Evolutionary conservation across 2,329 filamentous ascomycete species (phyloP).

Genomic region (Cladosporium colombiae): DNA sequence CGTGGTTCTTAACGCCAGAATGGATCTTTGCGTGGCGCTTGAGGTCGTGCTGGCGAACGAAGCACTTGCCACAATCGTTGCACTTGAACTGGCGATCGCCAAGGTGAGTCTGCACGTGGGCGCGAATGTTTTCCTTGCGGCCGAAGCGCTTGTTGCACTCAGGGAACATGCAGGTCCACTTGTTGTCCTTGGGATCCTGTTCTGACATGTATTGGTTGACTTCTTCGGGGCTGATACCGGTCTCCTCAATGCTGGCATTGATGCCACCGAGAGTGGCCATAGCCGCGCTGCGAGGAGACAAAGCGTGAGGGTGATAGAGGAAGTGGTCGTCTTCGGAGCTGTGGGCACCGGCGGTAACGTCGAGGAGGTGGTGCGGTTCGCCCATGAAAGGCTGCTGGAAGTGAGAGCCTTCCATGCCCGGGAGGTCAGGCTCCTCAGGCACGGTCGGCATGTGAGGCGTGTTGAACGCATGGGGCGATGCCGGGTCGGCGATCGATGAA

Average conservation of each 20-base stretch:
- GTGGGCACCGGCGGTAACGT: conserved; percentile 25
- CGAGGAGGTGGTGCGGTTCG: conserved; percentile 34
- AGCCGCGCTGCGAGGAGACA: conserved; percentile 42
- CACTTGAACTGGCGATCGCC: conserved; percentile 95
- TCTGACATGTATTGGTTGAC: conserved; percentile 52
- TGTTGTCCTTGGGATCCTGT: conserved; percentile 45
- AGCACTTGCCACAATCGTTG: conserved; percentile 90
- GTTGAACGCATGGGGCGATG: conserved; percentile 45
- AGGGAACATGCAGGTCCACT: conserved; percentile 56
- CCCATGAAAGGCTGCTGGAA: conserved; percentile 18
- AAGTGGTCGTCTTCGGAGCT: conserved; percentile 16
- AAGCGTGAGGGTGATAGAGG: conserved; percentile 22
- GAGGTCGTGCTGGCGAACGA: conserved; percentile 94
- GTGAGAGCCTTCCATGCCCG: conserved; percentile 32
- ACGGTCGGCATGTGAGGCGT: conserved; percentile 41
- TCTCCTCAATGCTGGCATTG: conserved; percentile 68
- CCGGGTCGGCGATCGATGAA: conserved; percentile 49
- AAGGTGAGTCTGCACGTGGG: conserved; percentile 95
- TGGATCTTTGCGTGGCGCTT: conserved; percentile 98
- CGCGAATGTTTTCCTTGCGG: conserved; percentile 98
- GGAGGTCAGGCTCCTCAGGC: conserved; percentile 35
- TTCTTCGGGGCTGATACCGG: conserved; percentile 84
- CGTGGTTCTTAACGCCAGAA: conserved; percentile 91
- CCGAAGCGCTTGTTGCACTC: conserved; percentile 88
- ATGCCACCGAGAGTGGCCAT: conserved; percentile 53